Base-by-base conservation (phyloP, 805 yeast genomes). In the Monosporozyma yasuniensis region DNA sequence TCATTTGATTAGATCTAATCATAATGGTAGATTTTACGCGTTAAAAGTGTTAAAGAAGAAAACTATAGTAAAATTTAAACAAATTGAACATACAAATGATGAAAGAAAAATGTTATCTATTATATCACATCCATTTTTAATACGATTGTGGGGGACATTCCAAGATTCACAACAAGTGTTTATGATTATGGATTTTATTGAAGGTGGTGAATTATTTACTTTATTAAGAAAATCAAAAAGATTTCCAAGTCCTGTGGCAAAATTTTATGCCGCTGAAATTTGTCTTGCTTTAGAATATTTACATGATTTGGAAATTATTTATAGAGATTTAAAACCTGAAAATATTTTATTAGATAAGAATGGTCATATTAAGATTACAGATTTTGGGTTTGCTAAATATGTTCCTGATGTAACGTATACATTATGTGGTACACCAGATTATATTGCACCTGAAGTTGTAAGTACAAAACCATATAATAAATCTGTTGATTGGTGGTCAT, bases 401-500 rank as follows among this genome's bases (percentile, higher is more conserved):
- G 97, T 90, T 22, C 82, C 83, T 39, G 89, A 88, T 55, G 95
- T 87, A 28, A 90, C 97, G 2, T 90, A 87, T 79, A 90, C 97
- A 0, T 73, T 90, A 54, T 90, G 97, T 72, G 96, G 96, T 21
- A 90, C 97, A 0, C 97, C 96, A 0, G 96, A 90, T 68, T 90
- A 90, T 70, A 88, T 90, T 59, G 97, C 97, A 0, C 97, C 97
- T 1, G 97, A 90, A 67, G 96, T 90, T 7, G 87, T 90, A 51
- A 84, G 95, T 34, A 84, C 96, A 21, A 89, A 88, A 67, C 95
- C 96, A 1, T 90, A 90, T 71, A 90, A 90, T 69, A 89, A 89
- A 67, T 84, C 95, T 10, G 96, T 90, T 32, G 97, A 90, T 67
- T 90, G 97, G 97, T 90, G 97, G 97, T 87, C 96, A 1, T 78